Percentiles rank a stretch among this genome's conserved stretches.
Evolutionary conservation across 129 eudicot species (phyloP).

Genomic region (Heracleum sosnowskyi): DNA sequence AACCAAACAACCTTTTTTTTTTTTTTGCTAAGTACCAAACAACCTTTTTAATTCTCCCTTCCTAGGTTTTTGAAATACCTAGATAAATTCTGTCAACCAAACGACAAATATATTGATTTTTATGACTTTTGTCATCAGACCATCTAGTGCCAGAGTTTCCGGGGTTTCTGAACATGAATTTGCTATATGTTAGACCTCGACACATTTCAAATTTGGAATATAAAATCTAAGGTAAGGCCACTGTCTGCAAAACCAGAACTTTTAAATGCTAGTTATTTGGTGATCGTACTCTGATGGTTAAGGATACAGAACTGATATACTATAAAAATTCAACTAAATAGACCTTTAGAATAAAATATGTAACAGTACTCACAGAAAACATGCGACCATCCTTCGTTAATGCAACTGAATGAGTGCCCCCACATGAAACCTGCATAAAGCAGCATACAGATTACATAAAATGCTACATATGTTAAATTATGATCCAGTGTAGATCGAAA

Average conservation of each 20-base stretch:
- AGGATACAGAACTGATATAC: neutral
- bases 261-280: neutral
- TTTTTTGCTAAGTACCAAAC: too few species aligned
- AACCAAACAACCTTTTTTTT: too few species aligned
- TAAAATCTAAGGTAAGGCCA: neutral
- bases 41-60: too few species aligned
- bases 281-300: neutral
- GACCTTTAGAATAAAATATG: neutral
- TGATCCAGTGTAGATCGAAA: neutral
- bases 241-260: neutral
- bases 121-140: neutral
- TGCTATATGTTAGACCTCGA: neutral
- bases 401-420: slow-evolving; percentile 99
- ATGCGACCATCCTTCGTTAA: slow-evolving; percentile 83
- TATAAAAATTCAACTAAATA: neutral
- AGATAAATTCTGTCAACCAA: too few species aligned
- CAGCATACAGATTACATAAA: neutral
- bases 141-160: neutral
- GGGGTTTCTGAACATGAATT: neutral
- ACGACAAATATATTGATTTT: neutral
- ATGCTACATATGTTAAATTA: neutral
- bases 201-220: neutral
- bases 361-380: slow-evolving; percentile 58
- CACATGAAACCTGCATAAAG: slow-evolving; percentile 77
- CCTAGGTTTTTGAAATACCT: too few species aligned